A percentile compares a stretch with the other conserved stretches of the same genome.
Conservation (phyloP, 192 early-diverging fungal species). For the Chytriomyces sp. region DNA sequence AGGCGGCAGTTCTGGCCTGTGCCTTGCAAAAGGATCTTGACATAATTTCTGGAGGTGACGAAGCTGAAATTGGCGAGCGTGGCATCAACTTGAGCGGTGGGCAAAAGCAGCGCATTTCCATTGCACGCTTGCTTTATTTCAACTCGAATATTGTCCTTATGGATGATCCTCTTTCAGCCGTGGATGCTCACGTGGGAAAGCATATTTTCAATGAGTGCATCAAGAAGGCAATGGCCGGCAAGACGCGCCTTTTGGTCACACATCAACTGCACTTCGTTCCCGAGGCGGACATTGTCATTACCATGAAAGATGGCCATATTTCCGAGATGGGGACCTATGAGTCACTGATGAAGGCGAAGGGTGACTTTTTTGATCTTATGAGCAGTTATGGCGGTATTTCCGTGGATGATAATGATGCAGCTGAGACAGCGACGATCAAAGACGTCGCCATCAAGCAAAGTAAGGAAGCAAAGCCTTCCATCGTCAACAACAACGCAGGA, state of each 20-base stretch:
- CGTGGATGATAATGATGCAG: constrained; percentile 38
- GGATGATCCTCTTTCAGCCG: constrained; percentile 80
- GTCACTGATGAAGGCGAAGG: constrained; percentile 51
- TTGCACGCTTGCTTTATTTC: constrained; percentile 48
- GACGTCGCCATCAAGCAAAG: too few relatives aligned
- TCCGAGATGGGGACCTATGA: constrained; percentile 59
- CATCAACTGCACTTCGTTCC: constrained; percentile 74
- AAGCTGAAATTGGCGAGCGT: constrained; percentile 59
- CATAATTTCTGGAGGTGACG: constrained; percentile 66
- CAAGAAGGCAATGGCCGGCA: constrained; percentile 59
- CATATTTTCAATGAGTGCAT: constrained; percentile 77
- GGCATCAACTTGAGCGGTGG: constrained; percentile 64
- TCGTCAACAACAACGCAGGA: not conserved
- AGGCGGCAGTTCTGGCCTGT: constrained; percentile 67
- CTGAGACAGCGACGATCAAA: constrained; percentile 4
- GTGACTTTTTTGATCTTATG: constrained; percentile 59
- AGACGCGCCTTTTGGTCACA: constrained; percentile 79
- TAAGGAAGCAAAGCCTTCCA: not conserved
- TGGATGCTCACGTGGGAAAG: constrained; percentile 69
- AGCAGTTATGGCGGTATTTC: constrained; percentile 57
- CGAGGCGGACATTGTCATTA: constrained; percentile 66
- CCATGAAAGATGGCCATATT: constrained; percentile 68
- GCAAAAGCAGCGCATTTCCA: constrained; percentile 79
- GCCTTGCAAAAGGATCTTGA: constrained; percentile 71
- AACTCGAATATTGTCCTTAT: constrained; percentile 32